Conservation (phyloP, 169 alveolate genomes). For the Cystoisospora suis region DNA sequence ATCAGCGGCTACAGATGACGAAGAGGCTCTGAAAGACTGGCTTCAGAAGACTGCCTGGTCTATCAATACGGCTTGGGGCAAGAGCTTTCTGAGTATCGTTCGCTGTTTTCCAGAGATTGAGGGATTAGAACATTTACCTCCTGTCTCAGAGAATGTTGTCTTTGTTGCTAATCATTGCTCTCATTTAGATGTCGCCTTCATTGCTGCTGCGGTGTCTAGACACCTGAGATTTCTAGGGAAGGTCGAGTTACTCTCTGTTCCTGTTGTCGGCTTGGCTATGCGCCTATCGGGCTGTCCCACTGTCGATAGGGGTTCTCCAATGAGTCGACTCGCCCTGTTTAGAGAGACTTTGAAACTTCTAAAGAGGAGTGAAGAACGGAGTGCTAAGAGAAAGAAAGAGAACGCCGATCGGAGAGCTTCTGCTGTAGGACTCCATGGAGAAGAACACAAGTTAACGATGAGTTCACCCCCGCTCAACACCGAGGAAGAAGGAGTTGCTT, state of each 20-base stretch:
- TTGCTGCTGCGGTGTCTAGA: not conserved
- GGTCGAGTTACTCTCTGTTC: not conserved
- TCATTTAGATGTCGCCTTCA: not conserved
- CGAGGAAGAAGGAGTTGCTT: not conserved
- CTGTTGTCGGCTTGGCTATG: conserved; percentile 29
- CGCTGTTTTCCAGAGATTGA: not conserved
- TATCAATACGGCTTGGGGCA: not conserved
- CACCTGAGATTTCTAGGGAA: conserved; percentile 14
- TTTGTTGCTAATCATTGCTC: conserved; percentile 33
- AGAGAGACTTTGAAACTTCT: conserved; percentile 1
- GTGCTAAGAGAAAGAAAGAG: not conserved
- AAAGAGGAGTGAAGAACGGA: not conserved
- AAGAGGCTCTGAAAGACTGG: not conserved
- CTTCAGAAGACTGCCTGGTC: not conserved
- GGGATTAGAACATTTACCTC: not conserved
- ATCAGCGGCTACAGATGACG: not conserved
- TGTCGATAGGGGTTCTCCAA: not conserved
- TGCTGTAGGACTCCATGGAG: too few relatives aligned
- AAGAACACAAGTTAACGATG: too few relatives aligned
- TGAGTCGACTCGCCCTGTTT: not conserved
- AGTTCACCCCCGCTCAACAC: not conserved
- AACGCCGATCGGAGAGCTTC: too few relatives aligned
- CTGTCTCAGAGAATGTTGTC: not conserved
- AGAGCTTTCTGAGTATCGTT: not conserved
- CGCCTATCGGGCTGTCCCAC: conserved; percentile 14